Percentiles rank a stretch among this genome's conserved stretches.
These are phyloP conservation scores for Claviceps humidiphila DNA, from an alignment of 2,329 filamentous ascomycete species.

Conservation along the genomic window DNA sequence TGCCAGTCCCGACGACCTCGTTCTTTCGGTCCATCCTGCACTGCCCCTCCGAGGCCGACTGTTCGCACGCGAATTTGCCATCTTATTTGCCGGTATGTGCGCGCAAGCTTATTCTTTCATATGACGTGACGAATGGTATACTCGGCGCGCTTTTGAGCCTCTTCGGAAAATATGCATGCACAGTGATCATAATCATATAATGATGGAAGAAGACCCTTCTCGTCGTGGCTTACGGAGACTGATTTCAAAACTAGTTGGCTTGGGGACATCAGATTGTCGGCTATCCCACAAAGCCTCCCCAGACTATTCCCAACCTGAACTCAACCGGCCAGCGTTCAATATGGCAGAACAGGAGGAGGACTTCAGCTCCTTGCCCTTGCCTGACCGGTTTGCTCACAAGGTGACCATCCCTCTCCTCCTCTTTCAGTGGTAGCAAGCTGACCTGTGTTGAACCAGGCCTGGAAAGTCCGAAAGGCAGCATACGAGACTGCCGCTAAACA, in stretches of 20 bases:
- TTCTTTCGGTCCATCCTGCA: not conserved
- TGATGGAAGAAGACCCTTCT: constrained; percentile 12
- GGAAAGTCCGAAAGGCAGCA: constrained; percentile 92
- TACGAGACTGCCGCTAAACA: constrained; percentile 87
- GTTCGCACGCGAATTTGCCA: not conserved
- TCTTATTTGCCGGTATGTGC: constrained; percentile 3
- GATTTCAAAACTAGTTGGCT: constrained; percentile 17
- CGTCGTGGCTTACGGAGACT: constrained; percentile 17
- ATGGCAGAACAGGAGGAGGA: constrained; percentile 82
- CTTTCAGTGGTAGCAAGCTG: not conserved
- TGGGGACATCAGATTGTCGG: constrained; percentile 7
- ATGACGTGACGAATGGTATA: not conserved
- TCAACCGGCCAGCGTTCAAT: constrained; percentile 11
- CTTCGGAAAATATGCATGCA: not conserved
- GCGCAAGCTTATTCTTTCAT: not conserved
- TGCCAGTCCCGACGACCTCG: not conserved
- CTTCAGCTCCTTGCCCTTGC: constrained; percentile 62
- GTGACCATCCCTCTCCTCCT: constrained; percentile 22
- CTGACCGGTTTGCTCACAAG: constrained; percentile 77
- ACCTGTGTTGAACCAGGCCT: constrained; percentile 41
- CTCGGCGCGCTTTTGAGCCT: not conserved
- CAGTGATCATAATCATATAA: not conserved
- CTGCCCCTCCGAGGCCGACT: not conserved
- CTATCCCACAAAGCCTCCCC: constrained; percentile 5
- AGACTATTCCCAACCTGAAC: constrained; percentile 9